Evolutionary conservation across 495 filamentous ascomycete species (phyloP).

Genomic region (Evansstolkia leycettana): DNA sequence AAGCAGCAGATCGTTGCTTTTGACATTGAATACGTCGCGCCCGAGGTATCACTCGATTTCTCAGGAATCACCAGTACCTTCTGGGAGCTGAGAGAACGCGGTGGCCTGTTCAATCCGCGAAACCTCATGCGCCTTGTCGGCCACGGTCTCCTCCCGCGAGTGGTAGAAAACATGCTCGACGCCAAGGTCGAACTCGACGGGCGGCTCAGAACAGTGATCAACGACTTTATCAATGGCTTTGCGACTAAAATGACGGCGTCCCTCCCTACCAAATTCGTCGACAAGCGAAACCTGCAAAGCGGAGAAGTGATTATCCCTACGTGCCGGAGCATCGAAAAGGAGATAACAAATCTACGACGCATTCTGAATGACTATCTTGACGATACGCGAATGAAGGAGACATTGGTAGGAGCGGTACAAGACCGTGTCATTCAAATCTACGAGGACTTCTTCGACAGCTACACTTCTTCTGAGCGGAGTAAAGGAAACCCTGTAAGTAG

Average conservation of each 20-base stretch:
- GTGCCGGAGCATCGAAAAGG: constrained; percentile 37
- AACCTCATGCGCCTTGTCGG: constrained; percentile 48
- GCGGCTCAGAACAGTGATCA: constrained; percentile 62
- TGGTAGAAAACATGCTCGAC: constrained; percentile 60
- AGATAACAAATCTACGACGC: constrained; percentile 38
- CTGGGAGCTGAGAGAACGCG: constrained; percentile 57
- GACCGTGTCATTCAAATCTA: constrained; percentile 48
- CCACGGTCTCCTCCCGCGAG: constrained; percentile 44
- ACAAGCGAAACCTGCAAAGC: constrained; percentile 22
- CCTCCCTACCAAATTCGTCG: constrained; percentile 30
- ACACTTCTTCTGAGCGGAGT: constrained; percentile 28
- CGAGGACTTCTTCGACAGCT: constrained; percentile 46
- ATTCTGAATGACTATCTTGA: constrained; percentile 46
- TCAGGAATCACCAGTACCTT: constrained; percentile 68
- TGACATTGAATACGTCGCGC: constrained; percentile 78
- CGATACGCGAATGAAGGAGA: constrained; percentile 48
- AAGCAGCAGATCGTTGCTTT: constrained; percentile 88
- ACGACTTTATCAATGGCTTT: constrained; percentile 57
- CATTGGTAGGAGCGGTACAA: constrained; percentile 47
- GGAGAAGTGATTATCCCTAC: constrained; percentile 27
- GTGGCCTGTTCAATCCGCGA: constrained; percentile 56
- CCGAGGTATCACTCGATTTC: constrained; percentile 65
- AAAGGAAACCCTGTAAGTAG: constrained; percentile 34
- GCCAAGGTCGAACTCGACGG: constrained; percentile 75
- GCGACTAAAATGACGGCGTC: constrained; percentile 43